Base-by-base conservation (phyloP, 2,329 filamentous ascomycete species). In the Teratosphaeria viscida region DNA sequence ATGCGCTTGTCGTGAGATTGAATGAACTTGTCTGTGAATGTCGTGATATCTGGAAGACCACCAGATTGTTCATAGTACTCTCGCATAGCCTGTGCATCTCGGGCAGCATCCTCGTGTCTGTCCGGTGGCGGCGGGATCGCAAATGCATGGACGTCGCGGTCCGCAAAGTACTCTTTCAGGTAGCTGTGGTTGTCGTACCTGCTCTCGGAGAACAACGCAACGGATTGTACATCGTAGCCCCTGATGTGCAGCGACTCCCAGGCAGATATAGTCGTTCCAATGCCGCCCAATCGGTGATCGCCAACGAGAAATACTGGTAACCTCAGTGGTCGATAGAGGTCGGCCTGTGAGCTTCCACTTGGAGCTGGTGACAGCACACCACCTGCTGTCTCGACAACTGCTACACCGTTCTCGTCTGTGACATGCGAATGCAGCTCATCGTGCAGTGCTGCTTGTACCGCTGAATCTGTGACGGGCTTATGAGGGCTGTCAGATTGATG, bases 321-420 rank as follows among this genome's bases (percentile, higher is more conserved):
- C n/a, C 89, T 80, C 1, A 95, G 74, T 0, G 88, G 85, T 23
- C 86, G 78, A 69, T 92, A 94, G 1, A 92, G 74, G 67, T 95
- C 89, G 2, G 86, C 89, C 69, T 95, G 90, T 0, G 87, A 84
- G 1, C 80, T 87, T 10, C 89, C 88, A 39, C 87, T 89, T 0
- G 89, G 90, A 0, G 83, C 83, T 0, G 90, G 90, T 0, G 89
- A 92, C 62, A 92, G 85, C 0, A 92, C 87, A 0, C 90, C 90
- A 0, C 89, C 90, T 1, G 90, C 89, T 1, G 90, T 94, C 71
- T 95, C 90, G 54, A 94, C 77, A 54, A 95, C 80, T 1, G 88
- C 75, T 73, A 86, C 83, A n/a, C 82, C 82, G 54, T 76, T 71
- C 4, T 74, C 73, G 2, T 66, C 65, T 23, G 70, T 66, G 3